A percentile compares a stretch with the other conserved stretches of the same genome.
Evolutionary conservation across 164 flowering plant genomes (phyloP).

Genomic region (Vitis riparia): DNA sequence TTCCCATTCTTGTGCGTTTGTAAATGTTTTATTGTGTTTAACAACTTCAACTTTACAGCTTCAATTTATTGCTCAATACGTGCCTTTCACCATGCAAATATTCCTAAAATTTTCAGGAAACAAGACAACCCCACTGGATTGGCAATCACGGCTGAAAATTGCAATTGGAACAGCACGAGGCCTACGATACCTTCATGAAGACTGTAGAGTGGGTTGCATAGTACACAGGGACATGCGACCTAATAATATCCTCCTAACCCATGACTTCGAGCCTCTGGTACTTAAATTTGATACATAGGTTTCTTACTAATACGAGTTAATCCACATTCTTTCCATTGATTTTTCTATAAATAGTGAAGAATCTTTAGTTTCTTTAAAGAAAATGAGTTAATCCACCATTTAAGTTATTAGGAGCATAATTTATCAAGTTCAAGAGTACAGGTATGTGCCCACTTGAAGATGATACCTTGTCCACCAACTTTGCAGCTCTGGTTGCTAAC

Average conservation of each 20-base stretch:
- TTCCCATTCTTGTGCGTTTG: too few relatives aligned
- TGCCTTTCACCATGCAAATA: background rate
- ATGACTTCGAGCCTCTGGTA: slow-evolving; percentile 92
- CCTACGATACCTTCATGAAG: slow-evolving; percentile 89
- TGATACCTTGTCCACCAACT: background rate
- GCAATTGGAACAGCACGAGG: slow-evolving; percentile 90
- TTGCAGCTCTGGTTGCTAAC: too few relatives aligned
- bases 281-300: background rate
- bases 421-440: background rate
- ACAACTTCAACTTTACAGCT: background rate
- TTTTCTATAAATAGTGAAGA: too few relatives aligned
- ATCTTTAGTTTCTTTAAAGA: too few relatives aligned
- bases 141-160: slow-evolving; percentile 64
- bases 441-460: background rate
- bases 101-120: slow-evolving; percentile 32
- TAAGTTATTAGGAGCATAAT: background rate
- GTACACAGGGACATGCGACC: slow-evolving; percentile 83
- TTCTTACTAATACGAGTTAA: background rate
- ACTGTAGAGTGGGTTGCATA: slow-evolving; percentile 90
- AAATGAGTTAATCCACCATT: background rate
- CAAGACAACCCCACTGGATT: slow-evolving; percentile 42
- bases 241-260: slow-evolving; percentile 81
- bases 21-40: background rate
- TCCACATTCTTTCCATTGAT: too few relatives aligned
- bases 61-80: background rate